Base-by-base conservation (phyloP, 2,329 filamentous ascomycete genomes). In the Colletotrichum brevisporum region DNA sequence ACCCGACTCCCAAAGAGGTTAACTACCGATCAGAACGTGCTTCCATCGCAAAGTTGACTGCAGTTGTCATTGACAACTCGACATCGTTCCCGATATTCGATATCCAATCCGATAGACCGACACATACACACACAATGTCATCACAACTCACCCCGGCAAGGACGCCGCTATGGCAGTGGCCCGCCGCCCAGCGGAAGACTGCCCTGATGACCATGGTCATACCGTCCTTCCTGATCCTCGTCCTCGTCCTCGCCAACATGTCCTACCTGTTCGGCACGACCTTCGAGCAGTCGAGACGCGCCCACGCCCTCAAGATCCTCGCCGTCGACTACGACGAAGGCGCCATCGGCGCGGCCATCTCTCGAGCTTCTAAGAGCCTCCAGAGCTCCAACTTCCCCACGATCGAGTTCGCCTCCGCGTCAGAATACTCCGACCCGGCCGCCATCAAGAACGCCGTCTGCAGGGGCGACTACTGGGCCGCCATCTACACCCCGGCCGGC, bases 391-490 rank as follows among this genome's bases (percentile, higher is more conserved):
- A 36, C 3, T 81, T 79, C 65, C 79, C 78, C 1, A 77, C 77
- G 1, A 53, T 83, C 24, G 72, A 77, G 27, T 76, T 79, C 54
- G 71, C 61, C 18, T 59, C 73, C 0, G 41, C 67, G 6, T 63
- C 68, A 1, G 56, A 78, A n/a, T 82, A 75, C 57, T 69, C 77
- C 0, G 71, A 72, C 0, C 58, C 75, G 0, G 73, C 61, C 1
- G 71, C 76, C 31, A 63, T 82, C 4, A 72, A 71, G 43, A 69
- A 77, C n/a, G 75, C 76, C 0, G 79, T 83, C 24, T 83, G 82
- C 65, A 71, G 76, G 13, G 73, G 72, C 0, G 68, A 76, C 36
- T 81, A 80, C 67, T 83, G 81, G 81, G 81, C 72, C 2, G 80
- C 79, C 2, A 60, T 83, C 6, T 80, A 80, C 43, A 74, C 76